These are phyloP conservation scores for Pseudophaeomoniella oleicola DNA, from an alignment of 2,329 filamentous ascomycete genomes.

Conservation along the genomic window DNA sequence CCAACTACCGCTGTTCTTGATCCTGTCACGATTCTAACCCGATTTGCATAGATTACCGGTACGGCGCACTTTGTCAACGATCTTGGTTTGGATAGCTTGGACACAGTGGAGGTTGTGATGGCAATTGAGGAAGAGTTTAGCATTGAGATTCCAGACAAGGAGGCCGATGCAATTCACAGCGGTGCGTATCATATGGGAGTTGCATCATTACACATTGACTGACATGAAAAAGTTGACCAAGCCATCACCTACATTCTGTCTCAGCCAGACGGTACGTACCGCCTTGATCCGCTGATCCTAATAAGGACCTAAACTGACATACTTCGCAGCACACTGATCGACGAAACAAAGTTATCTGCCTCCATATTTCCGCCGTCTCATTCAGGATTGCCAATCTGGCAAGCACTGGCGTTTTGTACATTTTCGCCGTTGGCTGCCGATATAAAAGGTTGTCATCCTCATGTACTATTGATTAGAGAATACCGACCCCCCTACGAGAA, in stretches of 20 bases:
- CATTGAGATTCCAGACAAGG: constrained; percentile 97
- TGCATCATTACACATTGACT: constrained; percentile 11
- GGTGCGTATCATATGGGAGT: constrained; percentile 41
- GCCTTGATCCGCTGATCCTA: too few species aligned
- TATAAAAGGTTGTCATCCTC: too few species aligned
- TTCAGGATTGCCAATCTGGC: constrained; percentile 14
- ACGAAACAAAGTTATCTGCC: too few species aligned
- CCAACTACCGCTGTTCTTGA: too few species aligned
- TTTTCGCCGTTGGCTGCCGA: constrained; percentile 8
- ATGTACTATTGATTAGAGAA: background rate
- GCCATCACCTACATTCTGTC: constrained; percentile 86
- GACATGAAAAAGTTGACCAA: constrained; percentile 63
- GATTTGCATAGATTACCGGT: constrained; percentile 56
- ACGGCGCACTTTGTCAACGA: constrained; percentile 91
- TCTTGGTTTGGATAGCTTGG: constrained; percentile 89
- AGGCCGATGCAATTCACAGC: constrained; percentile 86
- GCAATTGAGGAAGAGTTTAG: constrained; percentile 94
- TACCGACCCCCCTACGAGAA: too few species aligned
- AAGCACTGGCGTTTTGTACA: constrained; percentile 18
- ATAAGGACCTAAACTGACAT: too few species aligned
- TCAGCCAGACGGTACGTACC: constrained; percentile 75
- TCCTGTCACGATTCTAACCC: constrained; percentile 4
- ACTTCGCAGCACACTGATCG: background rate
- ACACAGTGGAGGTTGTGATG: constrained; percentile 99
- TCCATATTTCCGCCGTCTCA: background rate